Percentiles rank a stretch among this genome's conserved stretches.
Evolutionary conservation across 2,329 filamentous ascomycete genomes (phyloP).

Genomic region (Pestalotiopsis sp.): DNA sequence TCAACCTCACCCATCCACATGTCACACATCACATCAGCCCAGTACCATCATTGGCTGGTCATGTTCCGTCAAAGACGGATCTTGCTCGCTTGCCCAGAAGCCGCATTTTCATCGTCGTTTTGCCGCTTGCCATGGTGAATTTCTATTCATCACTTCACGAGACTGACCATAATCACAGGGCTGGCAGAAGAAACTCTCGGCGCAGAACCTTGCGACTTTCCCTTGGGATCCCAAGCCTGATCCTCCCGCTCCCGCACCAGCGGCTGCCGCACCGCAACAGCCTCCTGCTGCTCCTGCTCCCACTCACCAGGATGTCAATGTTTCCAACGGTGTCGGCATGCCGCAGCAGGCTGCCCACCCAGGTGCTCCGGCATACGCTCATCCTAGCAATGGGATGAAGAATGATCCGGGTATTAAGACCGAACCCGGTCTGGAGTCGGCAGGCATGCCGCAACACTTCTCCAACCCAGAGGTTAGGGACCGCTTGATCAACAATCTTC

Average conservation of each 20-base stretch:
- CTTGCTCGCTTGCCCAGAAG: background rate
- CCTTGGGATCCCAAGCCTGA: conserved; percentile 93
- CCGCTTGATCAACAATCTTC: conserved; percentile 59
- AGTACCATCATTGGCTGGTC: background rate
- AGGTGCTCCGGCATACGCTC: conserved; percentile 24
- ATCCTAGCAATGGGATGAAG: conserved; percentile 36
- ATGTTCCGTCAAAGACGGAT: background rate
- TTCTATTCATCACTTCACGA: background rate
- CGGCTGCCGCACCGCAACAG: conserved; percentile 34
- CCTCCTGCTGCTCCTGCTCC: conserved; percentile 19
- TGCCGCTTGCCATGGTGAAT: background rate
- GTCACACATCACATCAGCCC: background rate
- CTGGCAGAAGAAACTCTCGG: conserved; percentile 91
- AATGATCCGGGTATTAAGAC: conserved; percentile 50
- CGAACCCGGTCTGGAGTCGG: conserved; percentile 46
- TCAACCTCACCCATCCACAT: background rate
- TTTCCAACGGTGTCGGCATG: conserved; percentile 30
- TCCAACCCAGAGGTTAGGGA: conserved; percentile 48
- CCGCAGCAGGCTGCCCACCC: conserved; percentile 28
- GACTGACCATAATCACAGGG: conserved; percentile 56
- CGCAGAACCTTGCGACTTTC: conserved; percentile 82
- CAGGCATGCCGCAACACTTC: conserved; percentile 38
- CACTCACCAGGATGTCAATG: conserved; percentile 3
- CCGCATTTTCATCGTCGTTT: background rate
- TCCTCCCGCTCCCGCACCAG: conserved; percentile 48